Evolutionary conservation across 345 rosid species (phyloP).

Genomic region (Populus tremula): DNA sequence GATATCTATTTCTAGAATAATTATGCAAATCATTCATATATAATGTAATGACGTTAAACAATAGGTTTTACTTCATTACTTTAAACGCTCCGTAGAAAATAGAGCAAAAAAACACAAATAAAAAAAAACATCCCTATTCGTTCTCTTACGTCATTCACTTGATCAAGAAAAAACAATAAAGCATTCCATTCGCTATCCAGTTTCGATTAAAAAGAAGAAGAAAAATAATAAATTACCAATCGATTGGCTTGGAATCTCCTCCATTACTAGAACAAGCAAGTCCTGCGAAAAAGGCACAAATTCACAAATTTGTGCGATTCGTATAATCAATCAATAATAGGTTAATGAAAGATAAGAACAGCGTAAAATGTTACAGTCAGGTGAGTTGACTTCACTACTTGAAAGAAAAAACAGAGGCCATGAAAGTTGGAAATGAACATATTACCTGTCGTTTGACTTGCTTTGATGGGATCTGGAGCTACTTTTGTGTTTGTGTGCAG

Average conservation of each 20-base stretch:
- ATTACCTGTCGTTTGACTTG: neutral
- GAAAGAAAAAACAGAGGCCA: neutral
- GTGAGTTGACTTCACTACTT: neutral
- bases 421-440: neutral
- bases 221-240: constrained; percentile 27
- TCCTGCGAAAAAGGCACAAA: neutral
- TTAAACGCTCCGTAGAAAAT: neutral
- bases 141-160: neutral
- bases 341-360: neutral
- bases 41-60: neutral
- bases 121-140: too few species aligned
- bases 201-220: neutral
- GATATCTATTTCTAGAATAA: too few species aligned
- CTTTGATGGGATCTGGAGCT: neutral
- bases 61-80: neutral
- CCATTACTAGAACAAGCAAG: constrained; percentile 37
- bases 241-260: constrained; percentile 43
- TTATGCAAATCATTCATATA: too few species aligned
- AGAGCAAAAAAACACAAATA: neutral
- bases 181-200: neutral
- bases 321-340: neutral
- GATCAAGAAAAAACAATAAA: neutral
- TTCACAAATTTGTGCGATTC: neutral
- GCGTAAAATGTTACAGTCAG: neutral
- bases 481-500: neutral